Conservation (phyloP, 2,329 filamentous ascomycete genomes). For the Trichoderma atrobrunneum region DNA sequence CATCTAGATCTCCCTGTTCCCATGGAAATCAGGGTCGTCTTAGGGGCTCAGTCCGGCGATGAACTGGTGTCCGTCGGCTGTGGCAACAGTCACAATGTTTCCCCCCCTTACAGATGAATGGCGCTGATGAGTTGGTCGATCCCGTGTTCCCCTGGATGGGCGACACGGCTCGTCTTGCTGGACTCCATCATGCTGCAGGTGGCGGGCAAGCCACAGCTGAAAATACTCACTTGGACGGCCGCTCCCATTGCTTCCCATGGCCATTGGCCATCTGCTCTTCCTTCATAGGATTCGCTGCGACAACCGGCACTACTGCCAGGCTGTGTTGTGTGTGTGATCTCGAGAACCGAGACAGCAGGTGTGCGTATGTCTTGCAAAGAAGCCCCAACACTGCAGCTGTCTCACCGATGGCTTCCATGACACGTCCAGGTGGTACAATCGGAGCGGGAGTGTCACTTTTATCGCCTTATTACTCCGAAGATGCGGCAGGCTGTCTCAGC, state of each 20-base stretch:
- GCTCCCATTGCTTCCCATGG: background rate
- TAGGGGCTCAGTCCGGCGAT: background rate
- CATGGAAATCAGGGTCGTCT: background rate
- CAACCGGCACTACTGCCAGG: background rate
- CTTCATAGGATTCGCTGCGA: background rate
- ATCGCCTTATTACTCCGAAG: background rate
- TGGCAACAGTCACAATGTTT: background rate
- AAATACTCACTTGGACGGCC: background rate
- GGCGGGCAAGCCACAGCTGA: conserved; percentile 11
- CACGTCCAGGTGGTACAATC: background rate
- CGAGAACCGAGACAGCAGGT: background rate
- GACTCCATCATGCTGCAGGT: background rate
- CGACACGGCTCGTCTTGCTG: background rate
- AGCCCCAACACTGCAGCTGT: background rate
- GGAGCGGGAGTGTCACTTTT: background rate
- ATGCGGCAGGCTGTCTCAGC: background rate
- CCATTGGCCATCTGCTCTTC: background rate
- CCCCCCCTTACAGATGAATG: background rate
- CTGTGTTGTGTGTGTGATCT: background rate
- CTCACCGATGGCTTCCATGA: background rate
- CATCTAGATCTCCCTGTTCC: background rate
- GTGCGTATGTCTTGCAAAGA: background rate
- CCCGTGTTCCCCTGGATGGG: background rate
- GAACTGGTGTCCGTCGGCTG: background rate
- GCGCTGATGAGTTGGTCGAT: background rate